Base-by-base conservation (phyloP, 2,329 filamentous ascomycete genomes). In the Sarocladiaceae sp. region DNA sequence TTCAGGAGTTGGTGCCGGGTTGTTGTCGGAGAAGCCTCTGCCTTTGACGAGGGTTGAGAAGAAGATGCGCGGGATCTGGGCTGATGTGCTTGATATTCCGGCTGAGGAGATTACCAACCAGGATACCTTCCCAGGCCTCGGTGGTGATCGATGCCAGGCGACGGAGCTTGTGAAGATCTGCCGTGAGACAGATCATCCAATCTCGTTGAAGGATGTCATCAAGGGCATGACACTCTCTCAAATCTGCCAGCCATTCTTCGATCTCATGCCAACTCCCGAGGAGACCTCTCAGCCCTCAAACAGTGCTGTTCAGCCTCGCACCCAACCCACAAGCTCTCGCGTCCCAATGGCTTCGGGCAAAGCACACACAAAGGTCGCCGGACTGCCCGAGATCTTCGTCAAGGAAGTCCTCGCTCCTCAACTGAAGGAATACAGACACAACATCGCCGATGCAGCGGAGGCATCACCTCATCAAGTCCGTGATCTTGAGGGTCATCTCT, bases 11-110 rank as follows among this genome's bases (percentile, higher is more conserved):
- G 67, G 66, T 53, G 59, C 61, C 57, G n/a, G 61, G 58, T 20
- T n/a, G 5, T 12, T 20, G 4, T 20, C 28, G 3, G 31, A 68
- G 61, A 77, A 76, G 49, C 74, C 76, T 0, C 63, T 78, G 1
- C 76, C 76, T 0, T 52, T 78, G 28, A 79, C 76, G 0, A 64
- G 70, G 4, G 66, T 69, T 1, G 77, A 79, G 58, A 71, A 75
- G 55, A 62, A 62, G 6, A 75, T 80, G 71, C 66, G 76, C 8
- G 58, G 62, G 2, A 66, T 79, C 53, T 80, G 78, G 76, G 71
- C 76, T 0, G 58, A 62, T 1, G 69, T 76, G 0, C 64, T 80
- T 0, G 62, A 62, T 0, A 55, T 74, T 0, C 63, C 71, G 1
- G 65, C 69, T n/a, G 59, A 60, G 1, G 63, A 63, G 2, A 76